Evolutionary conservation across 805 yeast genomes (phyloP).

Genomic region (Saturnispora halmiae): DNA sequence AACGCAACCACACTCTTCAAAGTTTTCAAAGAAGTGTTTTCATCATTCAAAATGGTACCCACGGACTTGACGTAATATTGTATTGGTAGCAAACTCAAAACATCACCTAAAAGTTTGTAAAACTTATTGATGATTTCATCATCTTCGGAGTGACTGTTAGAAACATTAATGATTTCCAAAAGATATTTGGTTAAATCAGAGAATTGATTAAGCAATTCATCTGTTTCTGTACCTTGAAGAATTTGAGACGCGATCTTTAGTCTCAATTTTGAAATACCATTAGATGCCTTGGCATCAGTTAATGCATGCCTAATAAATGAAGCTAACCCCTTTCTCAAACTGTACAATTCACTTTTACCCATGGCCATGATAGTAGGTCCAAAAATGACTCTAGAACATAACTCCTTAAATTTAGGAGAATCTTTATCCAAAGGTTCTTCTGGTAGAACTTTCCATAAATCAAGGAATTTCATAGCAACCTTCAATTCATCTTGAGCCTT

Average conservation of each 20-base stretch:
- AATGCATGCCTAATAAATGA: conserved; percentile 48
- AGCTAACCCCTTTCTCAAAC: conserved; percentile 43
- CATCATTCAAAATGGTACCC: conserved; percentile 31
- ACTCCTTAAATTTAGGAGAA: conserved; percentile 28
- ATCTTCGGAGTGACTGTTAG: conserved; percentile 20
- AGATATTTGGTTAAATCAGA: conserved; percentile 28
- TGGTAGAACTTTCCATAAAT: conserved; percentile 44
- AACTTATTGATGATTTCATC: conserved; percentile 34
- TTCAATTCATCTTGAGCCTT: conserved; percentile 56
- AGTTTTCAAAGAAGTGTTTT: conserved; percentile 36
- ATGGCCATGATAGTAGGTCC: conserved; percentile 50
- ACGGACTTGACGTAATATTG: conserved; percentile 60
- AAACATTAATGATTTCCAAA: conserved; percentile 33
- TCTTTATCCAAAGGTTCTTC: conserved; percentile 32
- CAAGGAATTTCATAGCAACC: conserved; percentile 42
- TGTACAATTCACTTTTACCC: conserved; percentile 38
- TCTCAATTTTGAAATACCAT: conserved; percentile 37
- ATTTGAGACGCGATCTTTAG: conserved; percentile 30
- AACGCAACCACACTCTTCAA: conserved; percentile 55
- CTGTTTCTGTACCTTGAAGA: conserved; percentile 21
- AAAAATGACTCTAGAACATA: conserved; percentile 50
- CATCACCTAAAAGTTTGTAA: conserved; percentile 49
- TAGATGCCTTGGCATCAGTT: conserved; percentile 31
- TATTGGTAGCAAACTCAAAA: conserved; percentile 67
- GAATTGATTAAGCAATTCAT: conserved; percentile 19